Percentiles rank a stretch among this genome's conserved stretches.
Evolutionary conservation across 179 eudicot genomes (phyloP).

Genomic region (Actinidia arguta): DNA sequence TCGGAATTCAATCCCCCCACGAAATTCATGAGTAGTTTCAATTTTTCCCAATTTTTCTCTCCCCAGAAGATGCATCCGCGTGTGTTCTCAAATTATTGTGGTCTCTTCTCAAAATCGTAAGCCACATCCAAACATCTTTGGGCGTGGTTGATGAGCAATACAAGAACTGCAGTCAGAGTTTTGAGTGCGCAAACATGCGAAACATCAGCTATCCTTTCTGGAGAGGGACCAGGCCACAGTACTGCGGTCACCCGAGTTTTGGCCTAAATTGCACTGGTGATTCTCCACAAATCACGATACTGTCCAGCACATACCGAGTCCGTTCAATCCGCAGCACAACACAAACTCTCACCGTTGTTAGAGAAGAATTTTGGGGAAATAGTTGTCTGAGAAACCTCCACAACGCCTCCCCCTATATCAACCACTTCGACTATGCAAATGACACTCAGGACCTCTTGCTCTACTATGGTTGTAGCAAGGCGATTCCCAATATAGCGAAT

Average conservation of each 20-base stretch:
- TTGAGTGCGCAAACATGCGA: constrained; percentile 28
- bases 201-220: constrained; percentile 47
- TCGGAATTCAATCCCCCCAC: not conserved
- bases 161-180: constrained; percentile 24
- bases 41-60: not conserved
- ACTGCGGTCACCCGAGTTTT: constrained; percentile 57
- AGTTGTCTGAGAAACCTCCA: not conserved
- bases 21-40: not conserved
- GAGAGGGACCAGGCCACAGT: constrained; percentile 34
- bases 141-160: constrained; percentile 27
- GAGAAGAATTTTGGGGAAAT: not conserved
- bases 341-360: not conserved
- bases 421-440: not conserved
- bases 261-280: constrained; percentile 18
- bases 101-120: not conserved
- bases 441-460: not conserved
- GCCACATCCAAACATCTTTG: constrained; percentile 18
- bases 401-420: not conserved
- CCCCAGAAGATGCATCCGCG: constrained; percentile 14
- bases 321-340: not conserved
- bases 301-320: constrained; percentile 4
- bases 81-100: not conserved
- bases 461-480: constrained; percentile 20
- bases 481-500: too few species aligned
- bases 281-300: not conserved